Base-by-base conservation (phyloP, 2,329 filamentous ascomycete species). In the Neofusicoccum sp. region DNA sequence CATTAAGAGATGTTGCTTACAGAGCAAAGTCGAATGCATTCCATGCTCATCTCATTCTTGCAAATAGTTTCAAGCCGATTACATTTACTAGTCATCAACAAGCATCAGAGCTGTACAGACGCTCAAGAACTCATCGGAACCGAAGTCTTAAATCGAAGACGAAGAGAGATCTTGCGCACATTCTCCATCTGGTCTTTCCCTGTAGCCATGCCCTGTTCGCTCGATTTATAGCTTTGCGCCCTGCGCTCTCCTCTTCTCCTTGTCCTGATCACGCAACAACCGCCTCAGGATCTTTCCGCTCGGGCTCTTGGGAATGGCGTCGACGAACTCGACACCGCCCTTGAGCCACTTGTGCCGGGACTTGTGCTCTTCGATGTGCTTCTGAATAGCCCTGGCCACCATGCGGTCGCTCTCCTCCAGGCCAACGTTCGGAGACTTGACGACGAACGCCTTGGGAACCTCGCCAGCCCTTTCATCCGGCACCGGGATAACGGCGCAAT, bases 401-500 rank as follows among this genome's bases (percentile, higher is more conserved):
- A 78, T 72, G 1, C 78, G 78, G 58, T 86, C 82, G 58, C 69
- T 78, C 40, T 82, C 79, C 64, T 87, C 83, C 0, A 80, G 65
- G 1, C 80, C 78, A 0, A 83, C 79, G 38, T 75, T 77, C 0
- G 81, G 70, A 0, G 81, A 80, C 71, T 86, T 87, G 61, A 87
- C 85, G 4, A 88, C 80, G 63, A 85, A 86, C 0, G 85, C 85
- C 69, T 87, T 88, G 20, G 85, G 85, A 0, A 87, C 75, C 66
- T 88, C 85, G 30, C 85, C 85, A 0, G 85, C 82, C 5, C 77
- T 71, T 6, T 85, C 84, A 62, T 87, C 85, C 0, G 86, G 88
- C 1, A 92, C 79, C 12, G 87, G 87, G 65, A 95, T 91, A 6
- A 96, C 90, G 12, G 90, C 86, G 66, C 86, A 89, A 74, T 96